Base-by-base conservation (phyloP, 1,284 basidiomycete species). In the Thelephora terrestris region DNA sequence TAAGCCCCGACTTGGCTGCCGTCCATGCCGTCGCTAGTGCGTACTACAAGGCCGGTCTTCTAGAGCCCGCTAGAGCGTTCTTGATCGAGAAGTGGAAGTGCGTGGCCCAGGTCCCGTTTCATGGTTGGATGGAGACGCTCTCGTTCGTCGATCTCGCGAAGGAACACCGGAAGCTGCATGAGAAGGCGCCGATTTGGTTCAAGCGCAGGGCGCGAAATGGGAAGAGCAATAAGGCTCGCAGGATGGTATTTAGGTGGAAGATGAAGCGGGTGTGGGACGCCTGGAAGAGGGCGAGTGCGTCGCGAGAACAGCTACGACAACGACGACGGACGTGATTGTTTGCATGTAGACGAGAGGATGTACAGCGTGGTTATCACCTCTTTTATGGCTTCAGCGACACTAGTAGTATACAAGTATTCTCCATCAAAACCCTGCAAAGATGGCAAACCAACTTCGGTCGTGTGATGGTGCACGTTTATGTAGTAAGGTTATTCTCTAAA, bases 11-110 rank as follows among this genome's bases (percentile, higher is more conserved):
- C 55, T 66, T 81, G 7, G 70, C 76, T 9, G 74, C 76, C 7
- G 73, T 89, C 29, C 80, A 85, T 55, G 82, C 82, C 35, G 64
- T 87, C n/a, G 71, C 71, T 9, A 74, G 79, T 56, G 79, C 79
- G 17, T 85, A 79, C 60, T 78, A 77, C 58, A 71, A 73, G 32
- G 70, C 71, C 5, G 76, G 78, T 29, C 69, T 71, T 29, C 73
- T 73, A 52, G 57, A 55, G 20, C 63, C 69, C 45, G 80, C 81
- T 17, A 73, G 73, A 48, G 65, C 62, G 21, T 61, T 81, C 34
- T 67, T 89, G 18, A 62, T 78, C 25, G 66, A 71, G 44, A 61
- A 86, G 29, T 89, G 86, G 86, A 61, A 73, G 2, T 73, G 72
- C 49, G 71, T 85, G n/a, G 69, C 71, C 45, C 75, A 77, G 9